Evolutionary conservation across 345 rosid species (phyloP).

Genomic region (Populus davidiana): DNA sequence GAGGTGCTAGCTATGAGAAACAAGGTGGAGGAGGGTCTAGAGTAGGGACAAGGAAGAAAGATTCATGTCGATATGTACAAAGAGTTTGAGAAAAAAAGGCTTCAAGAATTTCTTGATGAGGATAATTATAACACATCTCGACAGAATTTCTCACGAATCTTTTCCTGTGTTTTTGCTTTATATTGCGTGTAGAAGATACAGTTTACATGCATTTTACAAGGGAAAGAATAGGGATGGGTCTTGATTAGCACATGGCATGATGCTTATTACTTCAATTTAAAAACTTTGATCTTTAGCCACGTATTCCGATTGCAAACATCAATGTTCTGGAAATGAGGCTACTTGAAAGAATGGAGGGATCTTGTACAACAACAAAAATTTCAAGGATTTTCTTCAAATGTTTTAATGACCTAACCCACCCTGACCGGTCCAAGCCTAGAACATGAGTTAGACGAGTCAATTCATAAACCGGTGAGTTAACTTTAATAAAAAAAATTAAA

Average conservation of each 20-base stretch:
- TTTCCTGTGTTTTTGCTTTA: not conserved
- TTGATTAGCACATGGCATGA: not conserved
- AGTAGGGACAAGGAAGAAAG: constrained; percentile 75
- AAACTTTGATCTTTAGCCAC: not conserved
- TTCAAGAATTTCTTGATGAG: constrained; percentile 68
- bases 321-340: not conserved
- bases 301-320: not conserved
- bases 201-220: not conserved
- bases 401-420: not conserved
- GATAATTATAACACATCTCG: not conserved
- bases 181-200: not conserved
- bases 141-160: not conserved
- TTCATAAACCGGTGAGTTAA: too few relatives aligned
- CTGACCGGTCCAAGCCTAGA: too few relatives aligned
- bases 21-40: constrained; percentile 68
- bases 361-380: not conserved
- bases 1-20: constrained; percentile 82
- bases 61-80: constrained; percentile 61
- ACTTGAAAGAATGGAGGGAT: not conserved
- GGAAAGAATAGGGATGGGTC: not conserved
- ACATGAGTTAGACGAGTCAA: too few relatives aligned
- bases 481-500: too few relatives aligned
- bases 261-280: not conserved
- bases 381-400: not conserved
- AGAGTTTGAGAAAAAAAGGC: constrained; percentile 79